These are phyloP conservation scores for Populus pruinosa DNA, from an alignment of 345 rosid genomes.

Conservation along the genomic window DNA sequence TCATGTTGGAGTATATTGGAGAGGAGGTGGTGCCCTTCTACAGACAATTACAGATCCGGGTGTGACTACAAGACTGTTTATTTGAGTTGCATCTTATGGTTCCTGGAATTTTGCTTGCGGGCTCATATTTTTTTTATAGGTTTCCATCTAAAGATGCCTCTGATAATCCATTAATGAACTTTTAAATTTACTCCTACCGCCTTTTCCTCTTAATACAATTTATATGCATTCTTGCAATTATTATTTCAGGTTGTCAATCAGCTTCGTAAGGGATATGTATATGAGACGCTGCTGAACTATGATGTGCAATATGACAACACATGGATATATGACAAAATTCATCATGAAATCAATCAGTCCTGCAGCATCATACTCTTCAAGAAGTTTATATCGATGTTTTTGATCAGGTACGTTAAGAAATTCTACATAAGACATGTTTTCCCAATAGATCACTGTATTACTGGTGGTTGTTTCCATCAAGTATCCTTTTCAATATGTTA, in stretches of 20 bases:
- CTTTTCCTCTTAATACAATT: not conserved
- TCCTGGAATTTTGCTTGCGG: not conserved
- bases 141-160: slow-evolving; percentile 76
- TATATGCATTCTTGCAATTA: not conserved
- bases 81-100: slow-evolving; percentile 2
- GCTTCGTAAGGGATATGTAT: slow-evolving; percentile 71
- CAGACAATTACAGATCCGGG: slow-evolving; percentile 67
- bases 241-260: slow-evolving; percentile 72
- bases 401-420: slow-evolving; percentile 62
- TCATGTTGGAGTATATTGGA: slow-evolving; percentile 94
- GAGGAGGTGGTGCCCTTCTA: slow-evolving; percentile 91
- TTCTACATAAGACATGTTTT: not conserved
- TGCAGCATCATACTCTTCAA: slow-evolving; percentile 89
- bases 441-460: not conserved
- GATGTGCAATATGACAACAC: slow-evolving; percentile 86
- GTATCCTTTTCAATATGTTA: not conserved
- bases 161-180: slow-evolving; percentile 50
- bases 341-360: slow-evolving; percentile 97
- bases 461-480: not conserved
- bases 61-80: slow-evolving; percentile 8
- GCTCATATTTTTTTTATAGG: slow-evolving; percentile 38
- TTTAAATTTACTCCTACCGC: slow-evolving; percentile 6
- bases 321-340: slow-evolving; percentile 97
- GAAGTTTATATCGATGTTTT: slow-evolving; percentile 96
- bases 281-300: slow-evolving; percentile 76